phyloP scores from a whole-genome alignment of 768 basidiomycete genomes.

The Lactarius sp. region DNA sequence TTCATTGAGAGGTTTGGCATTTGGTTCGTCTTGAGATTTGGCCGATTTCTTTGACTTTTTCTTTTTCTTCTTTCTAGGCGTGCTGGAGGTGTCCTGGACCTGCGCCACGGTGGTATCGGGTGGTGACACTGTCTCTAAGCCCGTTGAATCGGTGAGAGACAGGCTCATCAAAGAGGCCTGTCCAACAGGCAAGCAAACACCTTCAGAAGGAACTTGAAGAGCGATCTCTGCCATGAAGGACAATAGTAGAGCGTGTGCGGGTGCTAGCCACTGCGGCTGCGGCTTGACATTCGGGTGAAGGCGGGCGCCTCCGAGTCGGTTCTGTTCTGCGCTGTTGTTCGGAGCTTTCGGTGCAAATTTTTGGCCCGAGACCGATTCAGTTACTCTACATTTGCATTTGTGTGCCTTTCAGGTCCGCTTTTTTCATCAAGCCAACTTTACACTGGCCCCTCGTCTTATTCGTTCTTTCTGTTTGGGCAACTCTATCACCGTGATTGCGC shows the following conservation, averaged over 20 bases:
- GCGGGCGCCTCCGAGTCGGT: not conserved
- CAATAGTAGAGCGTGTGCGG: not conserved
- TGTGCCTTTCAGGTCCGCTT: no score
- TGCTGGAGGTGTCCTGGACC: conserved; percentile 25
- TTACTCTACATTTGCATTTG: not conserved
- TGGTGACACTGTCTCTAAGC: conserved; percentile 28
- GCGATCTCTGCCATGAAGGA: not conserved
- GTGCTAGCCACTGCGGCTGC: not conserved
- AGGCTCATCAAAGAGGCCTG: not conserved
- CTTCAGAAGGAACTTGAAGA: not conserved
- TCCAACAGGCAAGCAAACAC: not conserved
- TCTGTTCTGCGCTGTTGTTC: not conserved
- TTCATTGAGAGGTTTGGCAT: conserved; percentile 34
- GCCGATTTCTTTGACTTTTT: conserved; percentile 68
- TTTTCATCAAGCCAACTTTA: not conserved
- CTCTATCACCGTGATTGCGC: not conserved
- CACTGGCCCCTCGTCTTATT: no score
- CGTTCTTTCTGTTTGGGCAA: not conserved
- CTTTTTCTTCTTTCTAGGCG: conserved; percentile 61
- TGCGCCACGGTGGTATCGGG: conserved; percentile 27
- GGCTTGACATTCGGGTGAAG: not conserved
- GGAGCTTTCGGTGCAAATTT: conserved; percentile 5
- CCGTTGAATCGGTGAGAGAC: not conserved
- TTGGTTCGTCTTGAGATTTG: conserved; percentile 53
- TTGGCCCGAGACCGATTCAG: not conserved